These are phyloP conservation scores for Thymus quinquecostatus DNA, from an alignment of 257 asterid species.

Conservation along the genomic window DNA sequence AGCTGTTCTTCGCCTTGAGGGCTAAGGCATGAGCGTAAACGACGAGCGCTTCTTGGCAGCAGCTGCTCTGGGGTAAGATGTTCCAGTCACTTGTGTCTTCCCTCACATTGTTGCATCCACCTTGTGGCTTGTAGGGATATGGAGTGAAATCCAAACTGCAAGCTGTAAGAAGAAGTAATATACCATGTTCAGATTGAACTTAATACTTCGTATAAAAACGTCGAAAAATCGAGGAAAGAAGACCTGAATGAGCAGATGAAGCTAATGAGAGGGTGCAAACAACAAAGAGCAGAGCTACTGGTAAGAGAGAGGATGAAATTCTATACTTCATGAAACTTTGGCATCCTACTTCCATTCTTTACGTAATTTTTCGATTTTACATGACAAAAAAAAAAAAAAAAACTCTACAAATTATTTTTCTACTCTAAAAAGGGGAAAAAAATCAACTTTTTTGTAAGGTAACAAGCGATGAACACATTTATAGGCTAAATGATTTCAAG, in stretches of 20 bases:
- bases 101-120: constrained; percentile 52
- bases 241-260: constrained; percentile 54
- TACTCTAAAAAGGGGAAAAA: constrained; percentile 2
- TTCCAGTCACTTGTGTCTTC: constrained; percentile 52
- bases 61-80: constrained; percentile 49
- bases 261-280: constrained; percentile 28
- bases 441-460: constrained; percentile 9
- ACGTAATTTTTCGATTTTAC: constrained; percentile 23
- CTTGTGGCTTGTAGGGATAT: constrained; percentile 57
- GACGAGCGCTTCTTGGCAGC: constrained; percentile 65
- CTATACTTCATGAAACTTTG: background rate
- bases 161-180: constrained; percentile 38
- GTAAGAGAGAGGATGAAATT: constrained; percentile 9
- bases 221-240: background rate
- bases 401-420: background rate
- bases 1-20: constrained; percentile 34
- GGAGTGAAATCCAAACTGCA: constrained; percentile 59
- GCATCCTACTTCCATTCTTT: constrained; percentile 29
- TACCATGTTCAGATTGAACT: too few species aligned
- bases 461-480: constrained; percentile 30
- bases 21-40: constrained; percentile 60
- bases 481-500: constrained; percentile 43
- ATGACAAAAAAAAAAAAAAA: background rate
- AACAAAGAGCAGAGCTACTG: constrained; percentile 27
- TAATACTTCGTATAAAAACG: too few species aligned